Evolutionary conservation across 2,329 filamentous ascomycete genomes (phyloP).

Genomic region (Paraphoma chrysanthemicola): DNA sequence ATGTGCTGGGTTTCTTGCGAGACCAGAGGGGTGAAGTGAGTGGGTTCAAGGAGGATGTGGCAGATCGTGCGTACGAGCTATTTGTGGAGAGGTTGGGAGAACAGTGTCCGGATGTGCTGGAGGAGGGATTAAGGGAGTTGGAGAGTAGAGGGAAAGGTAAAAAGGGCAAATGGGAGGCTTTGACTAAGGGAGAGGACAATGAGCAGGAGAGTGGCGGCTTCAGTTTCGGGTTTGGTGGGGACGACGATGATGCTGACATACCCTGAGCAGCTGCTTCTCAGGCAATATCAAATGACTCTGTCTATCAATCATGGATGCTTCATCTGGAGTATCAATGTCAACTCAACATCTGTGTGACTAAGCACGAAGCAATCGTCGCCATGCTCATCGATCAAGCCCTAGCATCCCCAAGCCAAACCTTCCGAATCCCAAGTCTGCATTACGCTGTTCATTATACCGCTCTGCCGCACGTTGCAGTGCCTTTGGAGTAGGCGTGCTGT

Average conservation of each 20-base stretch:
- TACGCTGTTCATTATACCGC: not conserved
- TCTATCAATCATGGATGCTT: not conserved
- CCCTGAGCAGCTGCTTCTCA: constrained; percentile 25
- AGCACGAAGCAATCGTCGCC: not conserved
- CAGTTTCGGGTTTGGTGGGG: constrained; percentile 68
- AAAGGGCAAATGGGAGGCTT: constrained; percentile 79
- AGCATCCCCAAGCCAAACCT: not conserved
- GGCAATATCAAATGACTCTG: not conserved
- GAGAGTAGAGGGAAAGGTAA: constrained; percentile 72
- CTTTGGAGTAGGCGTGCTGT: not conserved
- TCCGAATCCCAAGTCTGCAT: not conserved
- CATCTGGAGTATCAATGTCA: not conserved
- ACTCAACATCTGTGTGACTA: not conserved
- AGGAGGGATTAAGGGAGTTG: constrained; percentile 69
- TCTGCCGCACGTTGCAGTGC: not conserved
- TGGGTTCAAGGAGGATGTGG: constrained; percentile 77
- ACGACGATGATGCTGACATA: constrained; percentile 55
- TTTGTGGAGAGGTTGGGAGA: constrained; percentile 74
- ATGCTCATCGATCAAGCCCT: not conserved
- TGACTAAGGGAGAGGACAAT: constrained; percentile 65
- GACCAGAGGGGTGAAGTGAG: constrained; percentile 87
- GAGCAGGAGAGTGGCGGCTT: constrained; percentile 56
- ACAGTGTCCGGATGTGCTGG: constrained; percentile 68
- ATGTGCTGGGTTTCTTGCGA: constrained; percentile 79
- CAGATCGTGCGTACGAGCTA: constrained; percentile 71